A percentile compares a stretch with the other conserved stretches of the same genome.
These are phyloP conservation scores for Agapanthus africanus DNA, from an alignment of 106 monocot genomes.

Conservation along the genomic window DNA sequence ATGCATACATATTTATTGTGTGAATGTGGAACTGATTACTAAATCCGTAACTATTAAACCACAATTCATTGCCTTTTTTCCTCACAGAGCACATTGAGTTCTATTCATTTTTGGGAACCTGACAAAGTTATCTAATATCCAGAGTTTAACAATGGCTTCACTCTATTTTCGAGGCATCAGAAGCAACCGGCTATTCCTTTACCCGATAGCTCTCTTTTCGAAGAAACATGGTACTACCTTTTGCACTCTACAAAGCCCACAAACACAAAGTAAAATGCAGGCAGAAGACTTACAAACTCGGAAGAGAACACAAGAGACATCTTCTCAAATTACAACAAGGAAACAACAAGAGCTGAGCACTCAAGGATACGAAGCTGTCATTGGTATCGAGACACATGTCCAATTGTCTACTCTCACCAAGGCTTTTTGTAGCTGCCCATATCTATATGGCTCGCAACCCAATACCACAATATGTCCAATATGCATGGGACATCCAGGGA, in stretches of 20 bases:
- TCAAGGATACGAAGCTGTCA: constrained; percentile 55
- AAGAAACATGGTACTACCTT: constrained; percentile 12
- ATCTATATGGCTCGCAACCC: constrained; percentile 66
- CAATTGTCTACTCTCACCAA: constrained; percentile 82
- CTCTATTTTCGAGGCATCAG: constrained; percentile 8
- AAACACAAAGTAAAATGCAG: constrained; percentile 1
- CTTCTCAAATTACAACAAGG: background rate
- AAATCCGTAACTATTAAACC: no score
- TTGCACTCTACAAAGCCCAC: constrained; percentile 16
- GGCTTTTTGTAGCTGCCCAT: constrained; percentile 86
- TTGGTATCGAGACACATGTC: constrained; percentile 96
- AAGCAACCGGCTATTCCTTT: constrained; percentile 10
- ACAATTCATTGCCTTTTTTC: no score
- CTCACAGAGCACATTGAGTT: no score
- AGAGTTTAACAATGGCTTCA: constrained; percentile 7
- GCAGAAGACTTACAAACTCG: constrained; percentile 6
- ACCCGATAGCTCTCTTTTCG: constrained; percentile 4
- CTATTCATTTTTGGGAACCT: no score
- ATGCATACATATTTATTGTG: no score
- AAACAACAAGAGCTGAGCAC: constrained; percentile 6
- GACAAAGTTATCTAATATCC: no score
- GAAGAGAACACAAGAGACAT: constrained; percentile 3
- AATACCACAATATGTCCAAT: constrained; percentile 83
- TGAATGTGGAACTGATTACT: no score
- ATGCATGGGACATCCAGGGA: constrained; percentile 90